Conservation (phyloP, 129 eudicot species). For the Gnaphalium uliginosum region DNA sequence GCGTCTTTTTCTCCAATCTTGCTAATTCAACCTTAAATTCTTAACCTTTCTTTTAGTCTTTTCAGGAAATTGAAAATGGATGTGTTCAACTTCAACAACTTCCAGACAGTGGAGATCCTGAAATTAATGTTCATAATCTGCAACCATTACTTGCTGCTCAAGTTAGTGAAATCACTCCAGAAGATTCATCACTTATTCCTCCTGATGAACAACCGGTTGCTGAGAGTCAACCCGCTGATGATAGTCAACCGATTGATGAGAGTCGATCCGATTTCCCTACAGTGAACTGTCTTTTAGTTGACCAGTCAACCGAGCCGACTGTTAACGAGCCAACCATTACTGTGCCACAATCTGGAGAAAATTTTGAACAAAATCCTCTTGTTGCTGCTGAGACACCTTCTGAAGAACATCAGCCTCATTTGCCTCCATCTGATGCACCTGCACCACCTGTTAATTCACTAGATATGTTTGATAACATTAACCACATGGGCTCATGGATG, state of each 20-base stretch:
- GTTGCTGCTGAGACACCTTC: slow-evolving; percentile 7
- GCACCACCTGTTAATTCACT: slow-evolving; percentile 21
- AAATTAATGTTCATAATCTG: slow-evolving; percentile 10
- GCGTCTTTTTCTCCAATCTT: not conserved
- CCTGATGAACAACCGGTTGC: slow-evolving; percentile 28
- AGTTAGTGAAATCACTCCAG: slow-evolving; percentile 21
- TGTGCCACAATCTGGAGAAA: slow-evolving; percentile 8
- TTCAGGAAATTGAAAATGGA: slow-evolving; percentile 38
- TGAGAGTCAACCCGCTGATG: slow-evolving; percentile 21
- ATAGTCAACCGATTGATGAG: slow-evolving; percentile 8
- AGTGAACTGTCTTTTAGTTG: slow-evolving; percentile 1
- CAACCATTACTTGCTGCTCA: slow-evolving; percentile 23
- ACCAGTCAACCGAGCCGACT: not conserved
- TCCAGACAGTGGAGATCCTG: slow-evolving; percentile 13
- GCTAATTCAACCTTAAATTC: not conserved
- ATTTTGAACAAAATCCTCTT: not conserved
- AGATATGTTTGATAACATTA: slow-evolving; percentile 18
- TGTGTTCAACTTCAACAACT: slow-evolving; percentile 13
- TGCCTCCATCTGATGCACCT: slow-evolving; percentile 15
- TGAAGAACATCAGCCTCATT: slow-evolving; percentile 13
- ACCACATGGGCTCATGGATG: slow-evolving; percentile 25
- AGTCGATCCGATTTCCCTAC: slow-evolving; percentile 20
- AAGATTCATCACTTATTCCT: slow-evolving; percentile 9
- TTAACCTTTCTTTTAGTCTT: slow-evolving; percentile 1
- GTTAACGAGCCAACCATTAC: not conserved